Conservation (phyloP, 73 alveolate genomes). For the Paramecium bursaria region DNA sequence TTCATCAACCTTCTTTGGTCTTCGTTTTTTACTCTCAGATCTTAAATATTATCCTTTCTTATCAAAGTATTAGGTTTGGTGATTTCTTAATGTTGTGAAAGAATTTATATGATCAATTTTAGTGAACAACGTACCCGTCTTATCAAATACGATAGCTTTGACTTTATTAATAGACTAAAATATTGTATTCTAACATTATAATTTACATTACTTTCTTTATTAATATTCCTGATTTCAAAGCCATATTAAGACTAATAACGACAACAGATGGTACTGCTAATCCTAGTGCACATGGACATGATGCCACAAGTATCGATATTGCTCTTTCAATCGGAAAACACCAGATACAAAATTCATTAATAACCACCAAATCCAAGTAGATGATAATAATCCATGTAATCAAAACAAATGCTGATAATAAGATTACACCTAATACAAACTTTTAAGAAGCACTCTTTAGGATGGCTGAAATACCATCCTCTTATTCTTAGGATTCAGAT, state of each 20-base stretch:
- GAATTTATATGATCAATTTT: background rate
- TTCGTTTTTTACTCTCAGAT: background rate
- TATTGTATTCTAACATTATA: too few species aligned
- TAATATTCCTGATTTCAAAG: background rate
- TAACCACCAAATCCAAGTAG: background rate
- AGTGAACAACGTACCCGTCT: slow-evolving; percentile 33
- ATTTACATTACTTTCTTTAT: slow-evolving; percentile 6
- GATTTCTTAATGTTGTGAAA: too few species aligned
- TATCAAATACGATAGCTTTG: slow-evolving; percentile 32
- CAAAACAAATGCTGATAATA: background rate
- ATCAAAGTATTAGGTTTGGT: too few species aligned
- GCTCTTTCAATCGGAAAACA: slow-evolving; percentile 20
- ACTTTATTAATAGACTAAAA: slow-evolving; percentile 1
- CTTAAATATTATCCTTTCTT: too few species aligned
- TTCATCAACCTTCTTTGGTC: slow-evolving; percentile 4
- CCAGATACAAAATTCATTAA: background rate
- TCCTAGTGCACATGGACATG: slow-evolving; percentile 47
- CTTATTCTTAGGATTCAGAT: background rate
- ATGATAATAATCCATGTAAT: background rate
- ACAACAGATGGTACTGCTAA: slow-evolving; percentile 23
- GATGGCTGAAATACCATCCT: slow-evolving; percentile 19
- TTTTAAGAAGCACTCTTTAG: background rate
- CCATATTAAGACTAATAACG: background rate
- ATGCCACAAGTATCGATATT: slow-evolving; percentile 10
- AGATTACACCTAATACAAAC: background rate